Conservation (phyloP, 306 rosid species). For the Arachis stenosperma region DNA sequence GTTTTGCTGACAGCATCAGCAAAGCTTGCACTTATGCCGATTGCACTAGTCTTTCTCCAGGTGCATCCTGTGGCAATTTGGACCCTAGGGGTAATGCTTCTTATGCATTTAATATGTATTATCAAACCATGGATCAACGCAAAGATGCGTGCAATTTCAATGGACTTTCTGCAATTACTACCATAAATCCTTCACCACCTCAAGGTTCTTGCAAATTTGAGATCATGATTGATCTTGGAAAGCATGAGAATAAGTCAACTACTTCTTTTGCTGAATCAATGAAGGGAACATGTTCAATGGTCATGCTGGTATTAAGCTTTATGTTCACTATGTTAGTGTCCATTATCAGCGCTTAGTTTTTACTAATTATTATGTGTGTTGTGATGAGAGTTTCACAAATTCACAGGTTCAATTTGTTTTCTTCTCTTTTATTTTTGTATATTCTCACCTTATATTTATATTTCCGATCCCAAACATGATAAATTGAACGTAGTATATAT, state of each 20-base stretch:
- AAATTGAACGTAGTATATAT: conserved; percentile 14
- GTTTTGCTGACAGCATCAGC: conserved; percentile 48
- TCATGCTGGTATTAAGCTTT: conserved; percentile 50
- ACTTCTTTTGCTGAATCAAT: conserved; percentile 49
- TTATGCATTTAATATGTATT: conserved; percentile 84
- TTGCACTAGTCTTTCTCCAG: conserved; percentile 77
- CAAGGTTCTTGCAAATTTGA: conserved; percentile 56
- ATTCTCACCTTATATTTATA: conserved; percentile 12
- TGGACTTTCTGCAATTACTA: conserved; percentile 51
- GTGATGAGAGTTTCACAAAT: conserved; percentile 4
- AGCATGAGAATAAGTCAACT: conserved; percentile 51
- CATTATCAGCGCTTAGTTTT: not conserved
- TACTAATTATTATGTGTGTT: not conserved
- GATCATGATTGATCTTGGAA: conserved; percentile 81
- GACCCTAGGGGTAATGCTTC: conserved; percentile 74
- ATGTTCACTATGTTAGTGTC: conserved; percentile 20
- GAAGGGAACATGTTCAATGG: conserved; percentile 21
- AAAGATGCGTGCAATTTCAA: conserved; percentile 67
- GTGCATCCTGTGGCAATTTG: conserved; percentile 68
- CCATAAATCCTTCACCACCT: conserved; percentile 66
- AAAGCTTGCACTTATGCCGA: conserved; percentile 85
- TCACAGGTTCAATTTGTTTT: conserved; percentile 8
- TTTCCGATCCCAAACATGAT: conserved; percentile 29
- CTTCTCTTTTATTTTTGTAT: conserved; percentile 3
- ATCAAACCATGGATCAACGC: conserved; percentile 72